Conservation (phyloP, 306 rosid species). For the Medicago lupulina region DNA sequence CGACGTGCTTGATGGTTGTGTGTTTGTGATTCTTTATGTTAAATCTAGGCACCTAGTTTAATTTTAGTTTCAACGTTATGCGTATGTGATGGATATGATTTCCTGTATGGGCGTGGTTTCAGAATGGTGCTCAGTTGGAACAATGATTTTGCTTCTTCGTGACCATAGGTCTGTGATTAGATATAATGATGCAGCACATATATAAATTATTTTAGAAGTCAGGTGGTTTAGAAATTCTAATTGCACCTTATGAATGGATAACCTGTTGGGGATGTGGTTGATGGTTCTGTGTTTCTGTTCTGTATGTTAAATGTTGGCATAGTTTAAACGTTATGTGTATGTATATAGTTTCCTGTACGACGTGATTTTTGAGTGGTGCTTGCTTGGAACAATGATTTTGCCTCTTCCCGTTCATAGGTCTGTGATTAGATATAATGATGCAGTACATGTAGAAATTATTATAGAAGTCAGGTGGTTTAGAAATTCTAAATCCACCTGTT, state of each 20-base stretch:
- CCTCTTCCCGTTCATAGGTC: neutral
- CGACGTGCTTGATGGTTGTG: conserved; percentile 43
- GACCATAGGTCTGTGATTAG: conserved; percentile 37
- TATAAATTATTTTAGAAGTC: conserved; percentile 29
- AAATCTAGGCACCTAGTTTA: conserved; percentile 28
- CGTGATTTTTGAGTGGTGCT: too few species aligned
- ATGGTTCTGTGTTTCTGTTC: too few species aligned
- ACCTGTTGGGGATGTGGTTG: conserved; percentile 31
- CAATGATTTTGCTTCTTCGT: conserved; percentile 16
- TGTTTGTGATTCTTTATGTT: conserved; percentile 35
- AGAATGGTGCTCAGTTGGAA: conserved; percentile 43
- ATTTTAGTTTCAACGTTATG: conserved; percentile 34
- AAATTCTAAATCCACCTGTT: conserved; percentile 32
- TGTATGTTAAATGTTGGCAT: too few species aligned
- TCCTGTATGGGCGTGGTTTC: conserved; percentile 10
- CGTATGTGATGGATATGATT: conserved; percentile 36
- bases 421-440: conserved; percentile 28
- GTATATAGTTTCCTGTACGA: too few species aligned
- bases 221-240: conserved; percentile 27
- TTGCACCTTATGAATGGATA: conserved; percentile 42
- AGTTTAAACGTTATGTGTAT: too few species aligned
- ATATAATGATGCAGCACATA: conserved; percentile 24
- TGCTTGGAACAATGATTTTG: too few species aligned
- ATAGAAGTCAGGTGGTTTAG: conserved; percentile 21
- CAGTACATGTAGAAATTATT: conserved; percentile 25